Evolutionary conservation across 1,284 basidiomycete genomes (phyloP), one percentile per base, ranked within the genome.

Genomic region (Boletellus deceptivus): DNA sequence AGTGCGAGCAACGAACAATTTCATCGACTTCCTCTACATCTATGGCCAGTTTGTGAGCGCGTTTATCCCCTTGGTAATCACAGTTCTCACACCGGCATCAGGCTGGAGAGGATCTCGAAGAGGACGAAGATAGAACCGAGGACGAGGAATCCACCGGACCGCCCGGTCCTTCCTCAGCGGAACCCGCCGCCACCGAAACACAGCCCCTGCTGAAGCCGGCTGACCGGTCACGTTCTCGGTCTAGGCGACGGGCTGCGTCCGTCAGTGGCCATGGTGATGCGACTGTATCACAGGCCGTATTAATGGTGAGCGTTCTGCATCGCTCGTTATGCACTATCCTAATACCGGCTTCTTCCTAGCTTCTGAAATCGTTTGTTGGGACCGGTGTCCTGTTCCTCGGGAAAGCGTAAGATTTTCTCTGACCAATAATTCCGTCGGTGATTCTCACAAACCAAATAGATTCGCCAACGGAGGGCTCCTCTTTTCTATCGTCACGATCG

Each of bases 361-460:
- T 97, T 50, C 72, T 97, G 55, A 98, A 99, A 71, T 89, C 92
- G 0, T 99, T 99, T 64, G 87, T 99, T 46, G 96, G 96, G 18
- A 99, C 96, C 9, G 96, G 96, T 31, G 87, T 99, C 11, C 72
- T 99, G 24, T 99, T 99, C 76, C 80, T 99, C 46, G 97, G 93
- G 52, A 98, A 94, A 74, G 96, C 88, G 80, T 86, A 67, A 64
- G 46, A 53, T 22, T 4, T 36, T 35, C 24, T 36, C 20, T 18
- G 36, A 43, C 24, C 18, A 11, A 22, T 36, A 36, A 31, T 44
- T 41, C 42, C 25, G 8, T 18, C 38, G 42, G 25, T 43, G 51
- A 50, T 43, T 7, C 39, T 41, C 49, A 62, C 17, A 53, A 53
- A 42, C 49, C n/a, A 4, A 36, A 25, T 54, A 92, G 91, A 41